Conservation (phyloP, 1,284 basidiomycete genomes). For the Puccinia sorghi region DNA sequence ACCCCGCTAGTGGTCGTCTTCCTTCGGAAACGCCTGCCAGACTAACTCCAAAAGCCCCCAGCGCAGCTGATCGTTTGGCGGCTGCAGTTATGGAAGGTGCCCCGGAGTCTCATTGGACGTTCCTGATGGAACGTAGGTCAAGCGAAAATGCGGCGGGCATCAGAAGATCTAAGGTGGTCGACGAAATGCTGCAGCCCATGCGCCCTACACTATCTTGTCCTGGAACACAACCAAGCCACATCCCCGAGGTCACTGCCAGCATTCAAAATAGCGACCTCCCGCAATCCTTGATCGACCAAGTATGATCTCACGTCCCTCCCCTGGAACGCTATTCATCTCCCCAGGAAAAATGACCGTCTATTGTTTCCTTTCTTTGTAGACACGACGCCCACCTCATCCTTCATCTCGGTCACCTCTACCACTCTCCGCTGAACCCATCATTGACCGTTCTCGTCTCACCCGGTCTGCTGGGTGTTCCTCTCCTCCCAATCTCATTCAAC, state of each 20-base stretch:
- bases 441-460: slow-evolving; percentile 15
- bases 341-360: slow-evolving; percentile 8
- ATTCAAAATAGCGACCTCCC: slow-evolving; percentile 45
- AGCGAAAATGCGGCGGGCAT: slow-evolving; percentile 17
- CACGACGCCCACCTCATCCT: background rate
- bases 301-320: background rate
- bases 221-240: background rate
- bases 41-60: slow-evolving; percentile 16
- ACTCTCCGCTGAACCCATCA: slow-evolving; percentile 8
- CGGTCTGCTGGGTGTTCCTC: slow-evolving; percentile 8
- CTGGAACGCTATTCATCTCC: background rate
- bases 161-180: slow-evolving; percentile 42
- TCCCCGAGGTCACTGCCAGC: background rate
- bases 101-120: slow-evolving; percentile 37
- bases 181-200: slow-evolving; percentile 42
- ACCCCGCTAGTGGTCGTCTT: background rate
- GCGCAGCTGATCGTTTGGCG: slow-evolving; percentile 37
- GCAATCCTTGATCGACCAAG: slow-evolving; percentile 40
- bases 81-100: slow-evolving; percentile 49
- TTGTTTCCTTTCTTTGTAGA: background rate
- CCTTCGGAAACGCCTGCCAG: slow-evolving; percentile 11
- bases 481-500: slow-evolving; percentile 22
- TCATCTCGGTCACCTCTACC: slow-evolving; percentile 1
- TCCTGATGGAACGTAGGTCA: slow-evolving; percentile 8
- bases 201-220: slow-evolving; percentile 30